A percentile compares a stretch with the other conserved stretches of the same genome.
Evolutionary conservation across 2,329 filamentous ascomycete genomes (phyloP).

Genomic region (Samsoniella hepiali): DNA sequence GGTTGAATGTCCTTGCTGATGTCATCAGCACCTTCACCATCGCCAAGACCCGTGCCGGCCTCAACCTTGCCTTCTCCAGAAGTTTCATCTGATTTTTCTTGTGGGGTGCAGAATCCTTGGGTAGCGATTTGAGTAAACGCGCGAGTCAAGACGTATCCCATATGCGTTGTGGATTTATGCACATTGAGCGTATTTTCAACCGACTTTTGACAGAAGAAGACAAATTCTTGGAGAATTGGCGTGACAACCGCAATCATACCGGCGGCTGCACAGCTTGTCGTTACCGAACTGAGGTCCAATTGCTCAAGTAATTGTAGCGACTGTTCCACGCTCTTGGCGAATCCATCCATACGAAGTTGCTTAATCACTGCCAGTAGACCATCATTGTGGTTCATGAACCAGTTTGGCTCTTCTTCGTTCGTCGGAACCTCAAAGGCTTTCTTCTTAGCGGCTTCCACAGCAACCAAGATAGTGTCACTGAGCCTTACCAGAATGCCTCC

Average conservation of each 20-base stretch:
- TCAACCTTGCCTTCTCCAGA: conserved; percentile 77
- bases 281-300: conserved; percentile 29
- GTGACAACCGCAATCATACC: conserved; percentile 36
- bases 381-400: conserved; percentile 44
- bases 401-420: conserved; percentile 36
- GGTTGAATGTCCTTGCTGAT: conserved; percentile 96
- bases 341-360: conserved; percentile 56
- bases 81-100: conserved; percentile 72
- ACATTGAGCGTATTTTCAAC: conserved; percentile 58
- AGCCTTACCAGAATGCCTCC: conserved; percentile 58
- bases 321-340: conserved; percentile 43
- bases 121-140: conserved; percentile 75
- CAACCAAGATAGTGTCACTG: conserved; percentile 75
- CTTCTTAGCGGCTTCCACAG: conserved; percentile 69
- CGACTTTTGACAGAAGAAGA: conserved; percentile 55
- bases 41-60: conserved; percentile 87
- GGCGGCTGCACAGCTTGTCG: conserved; percentile 30
- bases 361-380: conserved; percentile 52
- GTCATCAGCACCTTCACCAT: conserved; percentile 92
- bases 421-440: conserved; percentile 41
- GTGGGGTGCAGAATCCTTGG: conserved; percentile 87
- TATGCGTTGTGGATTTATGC: conserved; percentile 68
- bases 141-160: conserved; percentile 72
- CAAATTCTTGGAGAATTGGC: conserved; percentile 75
- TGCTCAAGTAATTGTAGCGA: conserved; percentile 37